Evolutionary conservation across 2,329 filamentous ascomycete genomes (phyloP), one percentile per base, ranked within the genome.

Genomic region (Colletotrichum musae): DNA sequence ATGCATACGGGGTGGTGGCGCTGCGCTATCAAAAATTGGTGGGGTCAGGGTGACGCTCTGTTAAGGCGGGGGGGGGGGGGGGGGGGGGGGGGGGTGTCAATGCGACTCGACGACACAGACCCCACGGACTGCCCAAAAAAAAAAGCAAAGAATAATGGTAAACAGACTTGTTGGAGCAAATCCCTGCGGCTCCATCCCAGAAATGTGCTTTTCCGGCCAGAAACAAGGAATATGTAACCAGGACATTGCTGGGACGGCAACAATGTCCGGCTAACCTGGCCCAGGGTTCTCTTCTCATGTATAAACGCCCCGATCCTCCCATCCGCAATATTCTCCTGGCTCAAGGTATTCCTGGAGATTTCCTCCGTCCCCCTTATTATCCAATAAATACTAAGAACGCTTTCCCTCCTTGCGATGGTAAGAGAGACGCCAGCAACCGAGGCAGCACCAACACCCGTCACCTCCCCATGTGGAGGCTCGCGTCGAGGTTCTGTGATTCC

Each of bases 391-490:
- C 41, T 48, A 7, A 16, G 15, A 16, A 68, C 24, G 6, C 28
- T 32, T 43, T 36, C 10, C 43, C 12, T 24, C 13, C 28, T 48
- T n/a, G 7, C 28, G 28, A 32, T 32, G 28, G 28, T 9, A 32
- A 7, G 7, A 32, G 9, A 36, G 2, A 39, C 36, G 13, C 26
- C 4, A 28, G 4, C 16, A n/a, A 6, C 18, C 18, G 18, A 18
- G 41, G 47, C 26, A 32, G 21, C n/a, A 32, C 6, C 39, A 28
- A 3, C 3, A 15, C n/a, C 7, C 4, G 2, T n/a, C 43, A 7
- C 16, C 56, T 67, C 32, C 56, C 51, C 67, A 70, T 66, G 39
- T 70, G 67, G 28, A 70, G 56, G 21, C 63, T 70, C 43, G 67
- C 24, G 26, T 70, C 62, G 26, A 70, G 62, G 21, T 32, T 52